A percentile compares a stretch with the other conserved stretches of the same genome.
Evolutionary conservation across 345 rosid genomes (phyloP).

Genomic region (Dipteronia sinensis): DNA sequence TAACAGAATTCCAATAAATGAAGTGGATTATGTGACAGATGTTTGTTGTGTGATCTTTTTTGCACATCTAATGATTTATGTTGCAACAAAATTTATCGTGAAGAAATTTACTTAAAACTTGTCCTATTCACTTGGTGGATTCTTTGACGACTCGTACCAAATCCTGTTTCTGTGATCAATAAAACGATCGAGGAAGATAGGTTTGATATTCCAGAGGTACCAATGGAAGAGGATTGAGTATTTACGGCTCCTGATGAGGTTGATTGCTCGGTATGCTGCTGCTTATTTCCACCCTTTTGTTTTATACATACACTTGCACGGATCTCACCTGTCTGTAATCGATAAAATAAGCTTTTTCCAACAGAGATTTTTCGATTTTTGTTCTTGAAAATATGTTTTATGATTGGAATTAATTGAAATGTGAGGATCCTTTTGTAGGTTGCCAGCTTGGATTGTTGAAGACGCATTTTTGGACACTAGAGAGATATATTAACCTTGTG

Average conservation of each 20-base stretch:
- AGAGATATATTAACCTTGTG: not conserved
- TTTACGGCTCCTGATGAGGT: not conserved
- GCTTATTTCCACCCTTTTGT: not conserved
- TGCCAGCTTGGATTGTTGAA: not conserved
- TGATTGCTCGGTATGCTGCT: not conserved
- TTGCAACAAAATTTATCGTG: not conserved
- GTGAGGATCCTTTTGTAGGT: not conserved
- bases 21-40: not conserved
- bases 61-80: not conserved
- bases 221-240: constrained; percentile 90
- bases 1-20: not conserved
- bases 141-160: constrained; percentile 66
- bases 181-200: constrained; percentile 61
- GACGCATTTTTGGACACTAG: not conserved
- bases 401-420: not conserved
- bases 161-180: constrained; percentile 59
- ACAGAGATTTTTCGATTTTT: too few species aligned
- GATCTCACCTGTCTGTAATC: not conserved
- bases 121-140: not conserved
- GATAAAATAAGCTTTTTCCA: not conserved
- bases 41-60: not conserved
- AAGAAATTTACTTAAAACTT: not conserved
- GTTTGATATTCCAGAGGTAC: constrained; percentile 91
- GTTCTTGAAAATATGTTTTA: not conserved
- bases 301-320: not conserved